Base-by-base conservation (phyloP, 2,329 filamentous ascomycete species). In the Boeremia lycopersici region DNA sequence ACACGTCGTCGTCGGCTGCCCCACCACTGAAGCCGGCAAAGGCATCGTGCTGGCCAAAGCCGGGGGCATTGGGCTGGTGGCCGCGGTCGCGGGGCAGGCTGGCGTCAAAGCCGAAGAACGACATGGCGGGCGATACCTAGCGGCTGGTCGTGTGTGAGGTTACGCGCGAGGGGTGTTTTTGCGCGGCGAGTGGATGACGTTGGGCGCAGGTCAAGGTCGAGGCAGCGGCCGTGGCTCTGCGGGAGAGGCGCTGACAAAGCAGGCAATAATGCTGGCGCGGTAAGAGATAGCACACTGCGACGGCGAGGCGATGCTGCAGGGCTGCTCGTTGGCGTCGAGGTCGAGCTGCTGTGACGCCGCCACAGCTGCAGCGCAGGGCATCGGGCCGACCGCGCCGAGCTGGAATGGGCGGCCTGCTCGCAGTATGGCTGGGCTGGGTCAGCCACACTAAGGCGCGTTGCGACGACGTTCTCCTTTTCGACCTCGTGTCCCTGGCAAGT, bases 61-160 rank as follows among this genome's bases (percentile, higher is more conserved):
- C 91, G 48, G 89, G 86, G 33, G 87, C 88, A 49, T 83, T 81
- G 66, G 81, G 78, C 66, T 89, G 86, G 72, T 92, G 89, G 64
- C 84, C 80, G 48, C 77, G 75, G 74, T 87, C 85, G 71, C 82
- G 79, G 45, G 86, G 86, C 28, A 87, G 84, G 60, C 82, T 83
- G 53, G 88, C 82, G 73, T 96, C 89, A 77, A 96, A 93, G 64
- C 91, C 90, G 77, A 96, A 96, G 82, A 96, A 96, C 30, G 92
- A 93, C 93, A 96, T 95, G 64, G 52, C 31, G 36, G 48, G 45
- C 47, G 45, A 35, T 33, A 31, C 46, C 40, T 46, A 12, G 54
- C 34, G 44, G 43, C 28, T 42, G 49, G 23, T 41, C 10, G 52
- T 41, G 41, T 40, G 46, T 45, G 55, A 35, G 29, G 48, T 26